Evolutionary conservation across 2,329 filamentous ascomycete genomes (phyloP).

Genomic region (Colletotrichum sojae): DNA sequence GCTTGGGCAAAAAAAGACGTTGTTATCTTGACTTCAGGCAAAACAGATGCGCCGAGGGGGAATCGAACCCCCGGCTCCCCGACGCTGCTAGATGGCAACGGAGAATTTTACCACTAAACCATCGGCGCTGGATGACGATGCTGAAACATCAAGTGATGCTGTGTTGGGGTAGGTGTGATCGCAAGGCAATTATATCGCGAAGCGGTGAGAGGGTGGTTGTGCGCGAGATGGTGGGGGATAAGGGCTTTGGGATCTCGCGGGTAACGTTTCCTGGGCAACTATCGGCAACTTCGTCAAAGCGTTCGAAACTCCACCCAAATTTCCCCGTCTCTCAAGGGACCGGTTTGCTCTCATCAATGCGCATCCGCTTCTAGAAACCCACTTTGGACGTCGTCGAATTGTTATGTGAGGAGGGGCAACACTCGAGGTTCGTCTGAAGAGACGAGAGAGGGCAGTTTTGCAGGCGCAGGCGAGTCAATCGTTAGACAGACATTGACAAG

Average conservation of each 20-base stretch:
- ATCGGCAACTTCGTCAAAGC: slow-evolving; percentile 17
- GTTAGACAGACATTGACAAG: slow-evolving; percentile 25
- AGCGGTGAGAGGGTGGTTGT: slow-evolving; percentile 1
- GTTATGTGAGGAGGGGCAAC: neutral
- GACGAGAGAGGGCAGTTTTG: neutral
- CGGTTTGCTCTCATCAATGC: slow-evolving; percentile 7
- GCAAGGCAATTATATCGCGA: slow-evolving; percentile 3
- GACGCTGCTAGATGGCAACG: slow-evolving; percentile 39
- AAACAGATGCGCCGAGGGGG: slow-evolving; percentile 35
- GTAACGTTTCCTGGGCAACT: slow-evolving; percentile 16
- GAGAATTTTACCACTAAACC: slow-evolving; percentile 42
- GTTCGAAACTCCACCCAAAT: slow-evolving; percentile 11
- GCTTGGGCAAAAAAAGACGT: neutral
- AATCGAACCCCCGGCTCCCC: slow-evolving; percentile 41
- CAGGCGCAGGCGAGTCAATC: slow-evolving; percentile 28
- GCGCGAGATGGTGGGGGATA: slow-evolving; percentile 17
- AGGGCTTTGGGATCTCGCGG: slow-evolving; percentile 28
- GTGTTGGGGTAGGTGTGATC: fast-evolving
- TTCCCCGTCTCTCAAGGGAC: slow-evolving; percentile 11
- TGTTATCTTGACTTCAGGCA: neutral
- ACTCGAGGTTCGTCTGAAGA: slow-evolving; percentile 30
- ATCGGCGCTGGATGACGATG: slow-evolving; percentile 22
- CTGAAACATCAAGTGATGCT: neutral
- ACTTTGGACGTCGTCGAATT: slow-evolving; percentile 23
- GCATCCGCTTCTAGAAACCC: slow-evolving; percentile 4